Percentiles rank a stretch among this genome's conserved stretches.
Evolutionary conservation across 495 filamentous ascomycete genomes (phyloP).

Genomic region (Penicillium steckii): DNA sequence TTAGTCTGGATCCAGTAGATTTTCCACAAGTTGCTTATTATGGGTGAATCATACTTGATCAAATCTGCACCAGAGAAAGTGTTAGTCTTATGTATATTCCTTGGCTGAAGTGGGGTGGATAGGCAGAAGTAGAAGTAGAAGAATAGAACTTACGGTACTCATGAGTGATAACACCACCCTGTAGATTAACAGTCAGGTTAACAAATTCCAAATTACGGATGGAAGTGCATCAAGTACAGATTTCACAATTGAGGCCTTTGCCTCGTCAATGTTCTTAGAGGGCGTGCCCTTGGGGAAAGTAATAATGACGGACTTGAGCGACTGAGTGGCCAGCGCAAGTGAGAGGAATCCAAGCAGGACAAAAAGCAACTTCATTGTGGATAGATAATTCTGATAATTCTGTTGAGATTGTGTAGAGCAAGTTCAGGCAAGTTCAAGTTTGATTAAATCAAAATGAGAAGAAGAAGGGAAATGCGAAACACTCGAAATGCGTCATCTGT

Average conservation of each 20-base stretch:
- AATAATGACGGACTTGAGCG: constrained; percentile 73
- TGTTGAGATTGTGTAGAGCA: not conserved
- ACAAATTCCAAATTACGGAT: not conserved
- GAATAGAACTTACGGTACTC: constrained; percentile 47
- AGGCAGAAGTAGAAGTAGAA: not conserved
- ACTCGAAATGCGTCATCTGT: constrained; percentile 23
- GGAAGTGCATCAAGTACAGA: constrained; percentile 51
- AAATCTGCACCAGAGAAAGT: constrained; percentile 35
- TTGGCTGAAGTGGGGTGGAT: not conserved
- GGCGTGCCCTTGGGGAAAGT: constrained; percentile 75
- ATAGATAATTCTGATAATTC: not conserved
- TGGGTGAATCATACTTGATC: constrained; percentile 42
- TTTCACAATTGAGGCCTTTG: constrained; percentile 65
- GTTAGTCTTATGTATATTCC: constrained; percentile 7
- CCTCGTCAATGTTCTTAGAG: constrained; percentile 61
- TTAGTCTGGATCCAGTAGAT: no score
- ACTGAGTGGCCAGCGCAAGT: constrained; percentile 52
- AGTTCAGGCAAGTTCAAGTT: not conserved
- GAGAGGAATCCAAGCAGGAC: constrained; percentile 55
- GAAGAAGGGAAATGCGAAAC: not conserved
- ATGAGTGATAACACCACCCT: constrained; percentile 47
- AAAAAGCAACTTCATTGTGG: constrained; percentile 58
- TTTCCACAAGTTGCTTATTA: not conserved
- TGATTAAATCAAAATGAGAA: not conserved
- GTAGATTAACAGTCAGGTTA: constrained; percentile 1